Evolutionary conservation across 805 yeast genomes (phyloP).

Genomic region (Sugiyamaella lignohabitans): DNA sequence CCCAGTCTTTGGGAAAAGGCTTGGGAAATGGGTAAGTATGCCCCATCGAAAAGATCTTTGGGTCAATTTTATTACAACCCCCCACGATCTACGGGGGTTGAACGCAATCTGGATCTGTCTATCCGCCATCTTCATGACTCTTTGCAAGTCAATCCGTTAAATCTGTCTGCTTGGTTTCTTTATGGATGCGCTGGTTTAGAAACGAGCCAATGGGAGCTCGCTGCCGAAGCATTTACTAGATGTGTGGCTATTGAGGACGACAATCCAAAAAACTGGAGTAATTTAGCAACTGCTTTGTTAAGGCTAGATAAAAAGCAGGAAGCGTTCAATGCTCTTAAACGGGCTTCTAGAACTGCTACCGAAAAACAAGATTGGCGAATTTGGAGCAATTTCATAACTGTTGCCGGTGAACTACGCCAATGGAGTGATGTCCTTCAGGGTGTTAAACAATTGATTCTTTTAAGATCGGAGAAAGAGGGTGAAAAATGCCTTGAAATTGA

Average conservation of each 20-base stretch:
- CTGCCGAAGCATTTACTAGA: slow-evolving; percentile 87
- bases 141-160: slow-evolving; percentile 62
- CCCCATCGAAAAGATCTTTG: slow-evolving; percentile 79
- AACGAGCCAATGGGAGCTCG: slow-evolving; percentile 58
- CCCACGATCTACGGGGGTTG: slow-evolving; percentile 47
- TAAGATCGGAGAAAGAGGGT: slow-evolving; percentile 50
- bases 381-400: slow-evolving; percentile 79
- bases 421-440: slow-evolving; percentile 88
- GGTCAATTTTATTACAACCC: slow-evolving; percentile 67
- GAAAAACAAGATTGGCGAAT: slow-evolving; percentile 75
- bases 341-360: slow-evolving; percentile 65
- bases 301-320: slow-evolving; percentile 59
- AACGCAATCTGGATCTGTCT: slow-evolving; percentile 47
- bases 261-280: slow-evolving; percentile 83
- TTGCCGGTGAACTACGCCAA: slow-evolving; percentile 73
- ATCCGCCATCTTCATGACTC: slow-evolving; percentile 70
- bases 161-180: slow-evolving; percentile 79
- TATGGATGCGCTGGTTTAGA: slow-evolving; percentile 90
- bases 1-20: slow-evolving; percentile 75
- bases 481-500: slow-evolving; percentile 69
- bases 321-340: slow-evolving; percentile 78
- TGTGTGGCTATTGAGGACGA: slow-evolving; percentile 81
- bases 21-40: slow-evolving; percentile 79
- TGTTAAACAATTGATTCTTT: slow-evolving; percentile 51
- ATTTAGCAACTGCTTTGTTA: slow-evolving; percentile 74